Percentiles rank a stretch among this genome's conserved stretches.
Conservation (phyloP, 352 stramenopile genomes). For the Aphanomyces stellatus region DNA sequence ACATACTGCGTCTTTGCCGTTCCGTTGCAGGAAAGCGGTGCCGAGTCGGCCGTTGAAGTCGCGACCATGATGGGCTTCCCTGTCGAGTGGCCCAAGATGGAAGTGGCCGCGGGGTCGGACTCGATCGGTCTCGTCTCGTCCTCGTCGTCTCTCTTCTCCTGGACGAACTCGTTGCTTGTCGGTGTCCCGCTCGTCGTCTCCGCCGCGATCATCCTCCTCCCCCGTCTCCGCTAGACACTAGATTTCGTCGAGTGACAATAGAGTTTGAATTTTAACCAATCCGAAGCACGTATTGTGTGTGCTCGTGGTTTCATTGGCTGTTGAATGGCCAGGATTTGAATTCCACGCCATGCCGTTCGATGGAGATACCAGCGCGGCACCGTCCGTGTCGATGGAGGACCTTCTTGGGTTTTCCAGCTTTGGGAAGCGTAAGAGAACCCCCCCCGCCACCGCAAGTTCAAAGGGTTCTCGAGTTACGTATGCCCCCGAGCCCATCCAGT, state of each 20-base stretch:
- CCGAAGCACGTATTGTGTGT: too few species aligned
- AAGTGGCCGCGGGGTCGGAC: not conserved
- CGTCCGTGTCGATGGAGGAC: too few species aligned
- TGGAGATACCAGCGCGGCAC: too few species aligned
- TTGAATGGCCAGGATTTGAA: too few species aligned
- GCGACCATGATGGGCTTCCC: conserved; percentile 11
- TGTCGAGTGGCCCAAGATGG: not conserved
- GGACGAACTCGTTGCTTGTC: not conserved
- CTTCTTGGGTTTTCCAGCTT: conserved; percentile 63
- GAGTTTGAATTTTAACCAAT: conserved; percentile 2
- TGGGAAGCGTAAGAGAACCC: conserved; percentile 31
- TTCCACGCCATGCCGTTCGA: too few species aligned
- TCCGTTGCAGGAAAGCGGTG: conserved; percentile 24
- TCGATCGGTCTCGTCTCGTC: too few species aligned
- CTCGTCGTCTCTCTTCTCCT: not conserved
- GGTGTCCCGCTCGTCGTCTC: not conserved
- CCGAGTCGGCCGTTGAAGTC: conserved; percentile 16
- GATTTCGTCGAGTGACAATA: too few species aligned
- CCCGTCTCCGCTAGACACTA: not conserved
- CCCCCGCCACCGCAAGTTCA: too few species aligned
- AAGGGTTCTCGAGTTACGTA: too few species aligned
- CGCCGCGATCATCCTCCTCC: not conserved
- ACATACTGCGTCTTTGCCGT: conserved; percentile 20
- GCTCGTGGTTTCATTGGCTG: too few species aligned
- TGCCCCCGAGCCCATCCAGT: conserved; percentile 29